A percentile compares a stretch with the other conserved stretches of the same genome.
Conservation (phyloP, 345 rosid genomes). For the Eucalyptus paniculata region DNA sequence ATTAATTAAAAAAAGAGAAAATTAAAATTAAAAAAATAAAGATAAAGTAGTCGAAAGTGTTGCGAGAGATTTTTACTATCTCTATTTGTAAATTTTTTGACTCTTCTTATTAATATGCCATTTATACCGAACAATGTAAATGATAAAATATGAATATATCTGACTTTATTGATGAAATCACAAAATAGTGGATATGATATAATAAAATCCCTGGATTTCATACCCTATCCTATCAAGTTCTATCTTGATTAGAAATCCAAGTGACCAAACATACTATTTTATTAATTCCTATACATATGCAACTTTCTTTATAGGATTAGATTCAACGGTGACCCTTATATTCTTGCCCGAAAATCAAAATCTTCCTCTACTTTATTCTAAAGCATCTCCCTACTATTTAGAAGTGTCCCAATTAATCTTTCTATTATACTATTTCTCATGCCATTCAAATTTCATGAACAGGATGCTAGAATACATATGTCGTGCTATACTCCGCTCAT, state of each 20-base stretch:
- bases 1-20: too few species aligned
- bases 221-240: rapidly evolving
- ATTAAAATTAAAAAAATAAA: too few species aligned
- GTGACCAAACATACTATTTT: not conserved
- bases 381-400: not conserved
- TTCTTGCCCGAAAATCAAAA: not conserved
- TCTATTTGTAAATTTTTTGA: too few species aligned
- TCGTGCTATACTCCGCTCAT: not conserved
- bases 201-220: rapidly evolving
- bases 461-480: too few species aligned
- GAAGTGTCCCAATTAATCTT: not conserved
- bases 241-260: too few species aligned
- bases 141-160: rapidly evolving
- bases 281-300: not conserved
- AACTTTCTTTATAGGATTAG: not conserved
- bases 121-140: too few species aligned
- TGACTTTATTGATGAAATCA: too few species aligned
- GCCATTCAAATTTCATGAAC: too few species aligned
- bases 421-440: too few species aligned
- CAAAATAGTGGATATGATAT: rapidly evolving
- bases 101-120: too few species aligned
- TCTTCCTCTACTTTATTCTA: not conserved
- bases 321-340: not conserved
- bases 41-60: too few species aligned
- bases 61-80: too few species aligned